A percentile compares a stretch with the other conserved stretches of the same genome.
These are phyloP conservation scores for Fusarium liriodendri DNA, from an alignment of 2,329 filamentous ascomycete species.

Conservation along the genomic window DNA sequence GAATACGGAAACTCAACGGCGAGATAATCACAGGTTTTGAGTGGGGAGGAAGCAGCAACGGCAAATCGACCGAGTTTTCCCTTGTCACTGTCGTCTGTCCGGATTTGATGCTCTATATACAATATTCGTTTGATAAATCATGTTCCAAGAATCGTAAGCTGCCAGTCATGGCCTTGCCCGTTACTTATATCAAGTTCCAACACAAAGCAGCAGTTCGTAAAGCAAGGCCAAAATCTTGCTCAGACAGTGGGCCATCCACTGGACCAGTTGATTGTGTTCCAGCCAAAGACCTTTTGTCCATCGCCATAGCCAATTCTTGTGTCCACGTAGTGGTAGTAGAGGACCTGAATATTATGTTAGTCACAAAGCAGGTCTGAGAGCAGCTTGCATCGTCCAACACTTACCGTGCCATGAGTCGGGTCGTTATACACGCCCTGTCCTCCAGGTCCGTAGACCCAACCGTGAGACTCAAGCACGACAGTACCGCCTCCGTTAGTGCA, in stretches of 20 bases:
- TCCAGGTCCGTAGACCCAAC: constrained; percentile 71
- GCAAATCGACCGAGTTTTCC: not conserved
- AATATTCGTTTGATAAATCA: not conserved
- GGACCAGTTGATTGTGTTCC: constrained; percentile 62
- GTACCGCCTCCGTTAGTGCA: constrained; percentile 72
- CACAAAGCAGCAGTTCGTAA: too few species aligned
- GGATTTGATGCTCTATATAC: not conserved
- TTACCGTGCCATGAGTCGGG: constrained; percentile 25
- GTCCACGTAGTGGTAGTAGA: constrained; percentile 57
- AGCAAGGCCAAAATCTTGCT: not conserved
- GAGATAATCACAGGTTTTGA: too few species aligned
- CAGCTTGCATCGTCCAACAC: not conserved
- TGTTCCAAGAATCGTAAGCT: not conserved
- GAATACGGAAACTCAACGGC: not conserved
- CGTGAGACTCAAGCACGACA: constrained; percentile 69
- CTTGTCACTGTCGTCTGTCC: not conserved
- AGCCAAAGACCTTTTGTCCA: constrained; percentile 61
- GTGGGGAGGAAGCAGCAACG: too few species aligned
- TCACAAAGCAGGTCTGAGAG: not conserved
- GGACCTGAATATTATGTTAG: constrained; percentile 50
- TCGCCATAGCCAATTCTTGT: constrained; percentile 45
- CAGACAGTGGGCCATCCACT: constrained; percentile 59
- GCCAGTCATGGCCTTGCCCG: not conserved
- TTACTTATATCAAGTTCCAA: not conserved
- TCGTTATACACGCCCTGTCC: constrained; percentile 62